Evolutionary conservation across 208 protist genomes (phyloP).

Genomic region (Trypanosoma boissoni): DNA sequence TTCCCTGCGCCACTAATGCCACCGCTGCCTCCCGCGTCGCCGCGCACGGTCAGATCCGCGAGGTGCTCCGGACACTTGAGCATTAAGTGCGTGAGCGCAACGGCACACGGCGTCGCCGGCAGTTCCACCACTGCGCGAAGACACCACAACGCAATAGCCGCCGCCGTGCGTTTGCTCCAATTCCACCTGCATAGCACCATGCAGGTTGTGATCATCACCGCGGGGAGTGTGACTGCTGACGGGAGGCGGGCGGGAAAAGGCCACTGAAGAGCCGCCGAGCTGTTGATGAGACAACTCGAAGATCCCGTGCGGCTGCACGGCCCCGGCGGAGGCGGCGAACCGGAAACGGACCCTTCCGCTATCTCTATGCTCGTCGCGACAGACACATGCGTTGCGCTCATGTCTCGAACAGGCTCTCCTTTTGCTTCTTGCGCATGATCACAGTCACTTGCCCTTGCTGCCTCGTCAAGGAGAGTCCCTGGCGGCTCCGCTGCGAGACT

Average conservation of each 20-base stretch:
- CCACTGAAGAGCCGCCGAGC: slow-evolving; percentile 1
- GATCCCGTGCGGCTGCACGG: no score
- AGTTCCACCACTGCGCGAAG: slow-evolving; percentile 4
- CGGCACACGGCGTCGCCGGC: slow-evolving; percentile 8
- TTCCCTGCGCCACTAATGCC: not conserved
- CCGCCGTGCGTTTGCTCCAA: slow-evolving; percentile 15
- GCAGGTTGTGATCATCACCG: slow-evolving; percentile 16
- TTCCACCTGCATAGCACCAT: slow-evolving; percentile 19
- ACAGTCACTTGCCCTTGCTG: no score
- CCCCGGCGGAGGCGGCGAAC: no score
- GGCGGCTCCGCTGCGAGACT: not conserved
- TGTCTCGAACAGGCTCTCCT: no score
- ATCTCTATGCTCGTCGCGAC: no score
- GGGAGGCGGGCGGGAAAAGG: slow-evolving; percentile 22
- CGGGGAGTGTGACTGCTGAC: slow-evolving; percentile 6
- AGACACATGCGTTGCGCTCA: no score
- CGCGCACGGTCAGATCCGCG: not conserved
- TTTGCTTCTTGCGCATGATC: no score
- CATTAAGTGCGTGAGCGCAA: slow-evolving; percentile 26
- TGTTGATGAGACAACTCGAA: no score
- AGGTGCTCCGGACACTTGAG: slow-evolving; percentile 25
- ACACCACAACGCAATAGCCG: slow-evolving; percentile 21
- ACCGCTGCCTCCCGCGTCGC: no score
- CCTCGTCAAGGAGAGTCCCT: no score
- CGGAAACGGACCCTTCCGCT: no score